A percentile compares a stretch with the other conserved stretches of the same genome.
Conservation (phyloP, 371 early-diverging fungal genomes). For the Syncephalis fuscata region DNA sequence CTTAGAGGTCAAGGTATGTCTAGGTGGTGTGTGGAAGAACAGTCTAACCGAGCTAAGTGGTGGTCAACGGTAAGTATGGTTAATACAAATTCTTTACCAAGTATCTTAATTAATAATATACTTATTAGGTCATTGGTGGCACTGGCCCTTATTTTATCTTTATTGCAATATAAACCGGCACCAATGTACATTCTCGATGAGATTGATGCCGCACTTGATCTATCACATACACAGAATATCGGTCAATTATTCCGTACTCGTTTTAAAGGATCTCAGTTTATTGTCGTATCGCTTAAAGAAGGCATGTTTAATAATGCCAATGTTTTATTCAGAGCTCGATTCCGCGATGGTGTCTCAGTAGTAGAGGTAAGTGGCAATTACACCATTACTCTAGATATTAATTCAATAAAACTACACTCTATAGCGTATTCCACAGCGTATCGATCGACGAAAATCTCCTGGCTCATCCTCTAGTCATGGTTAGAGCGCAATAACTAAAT, state of each 20-base stretch:
- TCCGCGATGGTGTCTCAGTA: constrained; percentile 91
- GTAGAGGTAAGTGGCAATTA: constrained; percentile 37
- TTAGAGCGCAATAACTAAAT: too few species aligned
- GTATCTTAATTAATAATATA: background rate
- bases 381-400: too few species aligned
- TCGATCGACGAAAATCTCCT: too few species aligned
- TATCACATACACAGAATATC: constrained; percentile 98
- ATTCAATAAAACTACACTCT: too few species aligned
- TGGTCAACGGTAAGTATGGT: constrained; percentile 75
- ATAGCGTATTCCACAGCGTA: too few species aligned
- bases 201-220: constrained; percentile 98
- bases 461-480: too few species aligned
- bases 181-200: constrained; percentile 99
- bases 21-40: constrained; percentile 97
- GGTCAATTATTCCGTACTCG: constrained; percentile 91
- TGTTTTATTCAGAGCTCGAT: constrained; percentile 88
- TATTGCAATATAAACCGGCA: constrained; percentile 97
- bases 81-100: constrained; percentile 17
- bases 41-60: constrained; percentile 96
- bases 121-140: constrained; percentile 73
- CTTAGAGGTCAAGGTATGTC: constrained; percentile 85
- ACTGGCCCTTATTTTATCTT: constrained; percentile 89
- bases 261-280: constrained; percentile 97
- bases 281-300: constrained; percentile 99
- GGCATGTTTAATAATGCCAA: constrained; percentile 99